Base-by-base conservation (phyloP, 345 rosid genomes). In the Reutealis trisperma region DNA sequence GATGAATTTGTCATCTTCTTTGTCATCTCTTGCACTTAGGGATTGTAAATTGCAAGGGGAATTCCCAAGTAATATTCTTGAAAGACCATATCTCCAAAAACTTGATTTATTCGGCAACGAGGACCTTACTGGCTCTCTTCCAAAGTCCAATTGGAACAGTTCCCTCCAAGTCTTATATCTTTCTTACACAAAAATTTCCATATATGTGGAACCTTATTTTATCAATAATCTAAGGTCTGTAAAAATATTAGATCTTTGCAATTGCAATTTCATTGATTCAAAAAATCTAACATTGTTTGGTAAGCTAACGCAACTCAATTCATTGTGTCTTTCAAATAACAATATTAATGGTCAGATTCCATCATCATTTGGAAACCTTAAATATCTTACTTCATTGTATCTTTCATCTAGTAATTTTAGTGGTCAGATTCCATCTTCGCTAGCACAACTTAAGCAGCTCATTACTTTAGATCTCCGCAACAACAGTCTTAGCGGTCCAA, bases 91-190 rank as follows among this genome's bases (percentile, higher is more conserved):
- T 6, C 78, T 80, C 3, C 51, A 32, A 25, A 9, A 1, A 6
- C 30, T 79, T 4, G 5, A 14, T 15, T 47, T 76, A 9, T 0
- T 0, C 1, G 0, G 0, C 0, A 79, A 79, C 25, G 0, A 3
- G 2, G 41, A 0, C 45, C 77, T 52, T 34, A 16, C 21, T 0
- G 66, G 80, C 66, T 1, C 15, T 0, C 16, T 83, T 54, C 75
- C 83, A 4, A 63, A 24, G 7, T n/a, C 62, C 13, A 80, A 79
- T 27, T 67, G 72, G 85, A 78, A 60, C 18, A 49, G 27, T 27
- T 66, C 74, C 1, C 61, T 83, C 3, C 19, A 21, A 22, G 2
- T 1, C 9, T 60, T 83, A 64, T 61, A 42, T 0, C 21, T 79
- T 8, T 7, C 1, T 0, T 0, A 1, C 0, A 63, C 64, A 55